These are phyloP conservation scores for Fallopia convolvulus DNA, from an alignment of 148 eudicot species.

Conservation along the genomic window DNA sequence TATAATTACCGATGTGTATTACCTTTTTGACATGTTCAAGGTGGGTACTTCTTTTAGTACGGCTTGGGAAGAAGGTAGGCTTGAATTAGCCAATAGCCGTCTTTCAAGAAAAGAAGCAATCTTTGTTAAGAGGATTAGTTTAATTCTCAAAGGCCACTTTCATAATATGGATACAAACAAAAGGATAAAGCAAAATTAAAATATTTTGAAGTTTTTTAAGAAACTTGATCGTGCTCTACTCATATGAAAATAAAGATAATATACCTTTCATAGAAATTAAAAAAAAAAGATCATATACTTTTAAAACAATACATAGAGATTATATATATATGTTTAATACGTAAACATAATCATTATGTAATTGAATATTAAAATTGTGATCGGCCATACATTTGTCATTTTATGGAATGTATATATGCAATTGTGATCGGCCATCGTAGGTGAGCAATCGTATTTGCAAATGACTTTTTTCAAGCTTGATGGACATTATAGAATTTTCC, in stretches of 20 bases:
- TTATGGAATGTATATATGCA: too few relatives aligned
- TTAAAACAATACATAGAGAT: background rate
- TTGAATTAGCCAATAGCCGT: background rate
- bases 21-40: background rate
- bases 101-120: background rate
- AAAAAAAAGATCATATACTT: too few relatives aligned
- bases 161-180: background rate
- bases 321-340: background rate
- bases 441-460: too few relatives aligned
- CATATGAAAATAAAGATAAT: background rate
- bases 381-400: background rate
- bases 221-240: too few relatives aligned
- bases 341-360: background rate
- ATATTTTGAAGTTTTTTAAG: background rate
- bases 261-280: background rate
- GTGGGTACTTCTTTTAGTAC: conserved; percentile 11
- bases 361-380: background rate
- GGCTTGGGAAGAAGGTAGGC: background rate
- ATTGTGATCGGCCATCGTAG: too few relatives aligned
- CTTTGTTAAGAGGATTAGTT: background rate
- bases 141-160: conserved; percentile 2
- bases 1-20: background rate
- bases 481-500: too few relatives aligned
- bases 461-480: too few relatives aligned
- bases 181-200: background rate